These are phyloP conservation scores for Ensete ventricosum DNA, from an alignment of 176 grass and related monocot genomes.

Conservation along the genomic window DNA sequence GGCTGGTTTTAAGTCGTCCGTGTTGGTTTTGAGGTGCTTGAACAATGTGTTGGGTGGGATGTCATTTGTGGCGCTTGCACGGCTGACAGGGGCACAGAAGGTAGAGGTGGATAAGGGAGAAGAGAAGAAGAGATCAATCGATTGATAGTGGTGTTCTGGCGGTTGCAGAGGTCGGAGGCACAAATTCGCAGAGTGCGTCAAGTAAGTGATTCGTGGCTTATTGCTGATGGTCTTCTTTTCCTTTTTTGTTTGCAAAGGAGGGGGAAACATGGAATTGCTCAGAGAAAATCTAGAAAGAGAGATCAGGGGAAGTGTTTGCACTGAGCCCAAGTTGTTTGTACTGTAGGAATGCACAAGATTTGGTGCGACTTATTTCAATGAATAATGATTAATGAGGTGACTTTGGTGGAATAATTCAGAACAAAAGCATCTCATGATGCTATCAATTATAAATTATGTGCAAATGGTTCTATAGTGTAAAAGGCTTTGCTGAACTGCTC, in stretches of 20 bases:
- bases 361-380: neutral
- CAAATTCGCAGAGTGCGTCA: neutral
- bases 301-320: neutral
- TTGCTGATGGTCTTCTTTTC: neutral
- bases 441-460: too few relatives aligned
- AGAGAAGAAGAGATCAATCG: neutral
- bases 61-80: conserved; percentile 8
- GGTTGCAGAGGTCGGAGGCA: neutral
- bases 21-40: conserved; percentile 15
- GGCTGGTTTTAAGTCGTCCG: conserved; percentile 14
- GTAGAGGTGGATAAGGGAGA: conserved; percentile 1
- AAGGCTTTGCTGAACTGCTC: too few relatives aligned
- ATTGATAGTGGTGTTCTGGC: neutral
- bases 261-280: neutral
- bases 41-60: conserved; percentile 20
- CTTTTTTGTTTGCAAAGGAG: neutral
- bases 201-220: conserved; percentile 1
- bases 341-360: neutral
- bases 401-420: too few relatives aligned
- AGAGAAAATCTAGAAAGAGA: neutral
- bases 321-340: neutral
- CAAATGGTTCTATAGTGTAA: too few relatives aligned
- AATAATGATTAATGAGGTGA: neutral
- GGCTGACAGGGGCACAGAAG: conserved; percentile 8
- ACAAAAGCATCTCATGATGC: too few relatives aligned